Evolutionary conservation across 78 protist species (phyloP).

Genomic region (Pelomyxa schiedti): DNA sequence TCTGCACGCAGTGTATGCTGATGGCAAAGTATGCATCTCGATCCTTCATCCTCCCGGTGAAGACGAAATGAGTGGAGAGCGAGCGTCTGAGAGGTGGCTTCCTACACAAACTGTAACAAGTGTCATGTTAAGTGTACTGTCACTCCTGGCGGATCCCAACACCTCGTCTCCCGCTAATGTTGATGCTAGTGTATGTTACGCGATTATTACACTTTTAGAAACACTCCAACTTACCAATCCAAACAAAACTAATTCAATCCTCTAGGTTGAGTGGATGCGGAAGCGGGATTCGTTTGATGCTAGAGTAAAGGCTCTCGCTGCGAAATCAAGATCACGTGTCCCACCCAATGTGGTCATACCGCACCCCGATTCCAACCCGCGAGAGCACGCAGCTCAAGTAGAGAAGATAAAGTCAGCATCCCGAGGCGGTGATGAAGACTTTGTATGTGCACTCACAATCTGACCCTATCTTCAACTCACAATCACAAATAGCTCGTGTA

Average conservation of each 20-base stretch:
- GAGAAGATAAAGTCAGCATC: no score
- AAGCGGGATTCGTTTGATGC: neutral
- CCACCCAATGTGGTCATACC: conserved; percentile 40
- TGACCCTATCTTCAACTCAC: no score
- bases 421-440: no score
- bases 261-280: neutral
- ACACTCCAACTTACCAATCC: no score
- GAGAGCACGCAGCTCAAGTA: conserved; percentile 30
- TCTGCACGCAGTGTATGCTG: conserved; percentile 30
- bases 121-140: conserved; percentile 28
- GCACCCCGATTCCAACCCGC: conserved; percentile 46
- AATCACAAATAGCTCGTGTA: no score
- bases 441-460: no score
- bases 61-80: conserved; percentile 20
- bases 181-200: conserved; percentile 33
- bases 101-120: conserved; percentile 38
- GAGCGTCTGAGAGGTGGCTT: conserved; percentile 39
- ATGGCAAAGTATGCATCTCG: conserved; percentile 77
- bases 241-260: no score
- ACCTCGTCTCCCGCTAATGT: conserved; percentile 46
- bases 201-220: no score
- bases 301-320: neutral
- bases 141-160: conserved; percentile 43
- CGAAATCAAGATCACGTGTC: conserved; percentile 17
- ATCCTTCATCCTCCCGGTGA: conserved; percentile 76